A percentile compares a stretch with the other conserved stretches of the same genome.
Evolutionary conservation across 768 basidiomycete genomes (phyloP).

Genomic region (Pisolithus microcarpus): DNA sequence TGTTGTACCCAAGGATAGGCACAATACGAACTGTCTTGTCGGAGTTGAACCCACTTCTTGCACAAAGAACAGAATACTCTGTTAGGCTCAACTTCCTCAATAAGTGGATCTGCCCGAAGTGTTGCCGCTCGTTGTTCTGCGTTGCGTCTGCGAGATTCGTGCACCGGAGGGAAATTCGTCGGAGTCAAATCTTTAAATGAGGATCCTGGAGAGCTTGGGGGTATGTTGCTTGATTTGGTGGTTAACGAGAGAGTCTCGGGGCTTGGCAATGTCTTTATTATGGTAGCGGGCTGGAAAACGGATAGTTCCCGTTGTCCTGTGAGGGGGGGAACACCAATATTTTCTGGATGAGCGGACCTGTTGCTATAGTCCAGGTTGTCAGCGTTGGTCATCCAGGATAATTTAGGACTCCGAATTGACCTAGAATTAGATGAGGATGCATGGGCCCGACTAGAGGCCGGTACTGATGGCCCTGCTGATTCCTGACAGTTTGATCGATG

Average conservation of each 20-base stretch:
- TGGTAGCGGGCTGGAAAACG: conserved; percentile 20
- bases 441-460: conserved; percentile 12
- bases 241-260: conserved; percentile 2
- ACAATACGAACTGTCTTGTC: conserved; percentile 73
- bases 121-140: conserved; percentile 74
- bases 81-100: conserved; percentile 66
- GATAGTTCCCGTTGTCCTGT: conserved; percentile 21
- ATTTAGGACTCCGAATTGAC: conserved; percentile 9
- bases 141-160: conserved; percentile 66
- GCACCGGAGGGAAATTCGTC: conserved; percentile 44
- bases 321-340: conserved; percentile 23
- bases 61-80: conserved; percentile 70
- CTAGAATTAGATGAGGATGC: conserved; percentile 18
- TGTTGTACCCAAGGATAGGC: conserved; percentile 81
- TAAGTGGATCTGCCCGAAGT: conserved; percentile 56
- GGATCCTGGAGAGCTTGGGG: conserved; percentile 26
- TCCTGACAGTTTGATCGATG: conserved; percentile 55
- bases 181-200: conserved; percentile 56
- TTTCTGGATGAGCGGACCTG: conserved; percentile 9
- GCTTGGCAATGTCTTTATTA: conserved; percentile 7
- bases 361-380: not conserved
- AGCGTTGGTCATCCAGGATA: not conserved
- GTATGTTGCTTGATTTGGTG: conserved; percentile 11
- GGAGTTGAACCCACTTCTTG: conserved; percentile 75
- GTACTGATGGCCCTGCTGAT: conserved; percentile 6